These are phyloP conservation scores for Neonectria sp. DNA, from an alignment of 2,329 filamentous ascomycete species.

Conservation along the genomic window DNA sequence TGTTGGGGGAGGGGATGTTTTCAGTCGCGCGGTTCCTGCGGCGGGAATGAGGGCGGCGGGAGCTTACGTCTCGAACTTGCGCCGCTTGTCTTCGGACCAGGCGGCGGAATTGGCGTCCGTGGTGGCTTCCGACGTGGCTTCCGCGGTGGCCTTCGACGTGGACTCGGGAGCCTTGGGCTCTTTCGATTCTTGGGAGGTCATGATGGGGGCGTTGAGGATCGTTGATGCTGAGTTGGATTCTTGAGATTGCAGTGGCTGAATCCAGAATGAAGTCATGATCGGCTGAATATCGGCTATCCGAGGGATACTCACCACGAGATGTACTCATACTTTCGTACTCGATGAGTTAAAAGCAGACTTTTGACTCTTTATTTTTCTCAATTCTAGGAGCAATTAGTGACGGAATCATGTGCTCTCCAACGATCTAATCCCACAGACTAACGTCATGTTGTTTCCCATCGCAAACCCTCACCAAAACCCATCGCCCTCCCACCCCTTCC, in stretches of 20 bases:
- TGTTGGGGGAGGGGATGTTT: constrained; percentile 54
- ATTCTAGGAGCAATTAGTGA: constrained; percentile 9
- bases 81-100: constrained; percentile 72
- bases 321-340: not conserved
- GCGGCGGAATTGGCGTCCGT: constrained; percentile 52
- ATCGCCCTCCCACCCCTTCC: constrained; percentile 38
- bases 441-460: not conserved
- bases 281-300: constrained; percentile 35
- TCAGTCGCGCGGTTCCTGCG: constrained; percentile 24
- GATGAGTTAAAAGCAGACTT: not conserved
- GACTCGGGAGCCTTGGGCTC: constrained; percentile 28
- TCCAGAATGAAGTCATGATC: constrained; percentile 36
- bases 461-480: constrained; percentile 39
- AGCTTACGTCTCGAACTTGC: constrained; percentile 75
- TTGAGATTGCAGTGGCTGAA: not conserved
- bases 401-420: not conserved
- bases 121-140: not conserved
- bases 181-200: constrained; percentile 36
- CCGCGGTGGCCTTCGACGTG: not conserved
- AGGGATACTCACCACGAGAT: not conserved
- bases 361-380: constrained; percentile 22
- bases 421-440: not conserved
- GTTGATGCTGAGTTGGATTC: constrained; percentile 1
- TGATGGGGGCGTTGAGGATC: constrained; percentile 7
- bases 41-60: not conserved